A percentile compares a stretch with the other conserved stretches of the same genome.
phyloP scores from a whole-genome alignment of 2,329 filamentous ascomycete species.

The Penicillium aurantiogriseum region DNA sequence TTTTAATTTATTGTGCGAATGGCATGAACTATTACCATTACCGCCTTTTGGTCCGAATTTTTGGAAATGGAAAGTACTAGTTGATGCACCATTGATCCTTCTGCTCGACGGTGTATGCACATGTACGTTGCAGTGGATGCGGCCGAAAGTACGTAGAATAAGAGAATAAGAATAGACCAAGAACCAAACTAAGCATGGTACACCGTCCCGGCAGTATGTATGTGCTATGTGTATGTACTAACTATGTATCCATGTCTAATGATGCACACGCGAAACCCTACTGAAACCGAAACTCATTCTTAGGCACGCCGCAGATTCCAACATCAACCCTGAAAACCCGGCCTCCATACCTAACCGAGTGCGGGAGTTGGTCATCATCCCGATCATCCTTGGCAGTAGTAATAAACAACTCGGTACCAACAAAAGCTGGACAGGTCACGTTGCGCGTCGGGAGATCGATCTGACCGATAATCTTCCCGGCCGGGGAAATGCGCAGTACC shows the following conservation, averaged over 20 bases:
- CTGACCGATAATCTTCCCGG: constrained; percentile 70
- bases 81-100: constrained; percentile 8
- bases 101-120: not conserved
- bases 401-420: constrained; percentile 71
- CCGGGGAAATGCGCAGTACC: constrained; percentile 70
- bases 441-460: constrained; percentile 74
- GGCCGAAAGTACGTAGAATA: not conserved
- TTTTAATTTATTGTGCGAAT: not conserved
- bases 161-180: not conserved
- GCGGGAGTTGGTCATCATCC: constrained; percentile 58
- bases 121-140: not conserved
- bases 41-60: constrained; percentile 2
- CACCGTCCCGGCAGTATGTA: not conserved
- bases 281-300: constrained; percentile 62
- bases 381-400: constrained; percentile 72
- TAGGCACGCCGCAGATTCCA: constrained; percentile 63
- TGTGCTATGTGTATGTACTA: not conserved
- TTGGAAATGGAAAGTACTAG: not conserved
- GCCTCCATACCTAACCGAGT: constrained; percentile 65
- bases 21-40: not conserved
- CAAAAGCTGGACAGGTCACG: constrained; percentile 78
- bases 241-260: not conserved
- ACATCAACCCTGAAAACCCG: constrained; percentile 75
- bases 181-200: not conserved
- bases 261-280: not conserved